Evolutionary conservation across 2,329 filamentous ascomycete genomes (phyloP).

Genomic region (Colletotrichum shisoi): DNA sequence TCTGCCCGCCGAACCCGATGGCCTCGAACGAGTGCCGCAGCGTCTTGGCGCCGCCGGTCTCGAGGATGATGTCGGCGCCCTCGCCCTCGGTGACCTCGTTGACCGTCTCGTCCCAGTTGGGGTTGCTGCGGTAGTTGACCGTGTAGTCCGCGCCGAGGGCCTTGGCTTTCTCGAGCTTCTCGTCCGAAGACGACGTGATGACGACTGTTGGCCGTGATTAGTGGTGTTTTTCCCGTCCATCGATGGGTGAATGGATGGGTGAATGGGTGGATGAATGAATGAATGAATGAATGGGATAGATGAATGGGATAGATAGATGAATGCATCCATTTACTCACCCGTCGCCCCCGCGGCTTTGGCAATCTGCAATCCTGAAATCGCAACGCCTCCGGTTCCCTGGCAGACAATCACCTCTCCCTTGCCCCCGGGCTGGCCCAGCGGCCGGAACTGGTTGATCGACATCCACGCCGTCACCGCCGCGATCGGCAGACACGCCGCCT

Average conservation of each 20-base stretch:
- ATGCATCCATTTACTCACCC: slow-evolving; percentile 47
- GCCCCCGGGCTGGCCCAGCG: slow-evolving; percentile 60
- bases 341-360: slow-evolving; percentile 61
- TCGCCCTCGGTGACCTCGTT: slow-evolving; percentile 54
- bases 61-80: slow-evolving; percentile 64
- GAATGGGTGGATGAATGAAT: no score
- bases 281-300: no score
- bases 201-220: slow-evolving; percentile 55
- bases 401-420: slow-evolving; percentile 57
- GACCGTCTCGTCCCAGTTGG: slow-evolving; percentile 60
- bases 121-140: slow-evolving; percentile 64
- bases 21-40: slow-evolving; percentile 61
- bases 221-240: no score
- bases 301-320: no score
- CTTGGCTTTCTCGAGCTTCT: slow-evolving; percentile 57
- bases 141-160: slow-evolving; percentile 60
- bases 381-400: slow-evolving; percentile 64
- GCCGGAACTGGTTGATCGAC: slow-evolving; percentile 67
- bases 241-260: no score
- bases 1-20: slow-evolving; percentile 63
- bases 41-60: slow-evolving; percentile 62
- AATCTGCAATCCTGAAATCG: slow-evolving; percentile 61
- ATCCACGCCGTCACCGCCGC: slow-evolving; percentile 72
- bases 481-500: slow-evolving; percentile 68
- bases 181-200: slow-evolving; percentile 63